Evolutionary conservation across 1,284 basidiomycete species (phyloP), one percentile per base, ranked within the genome.

Genomic region (Xerocomus nothofagi): DNA sequence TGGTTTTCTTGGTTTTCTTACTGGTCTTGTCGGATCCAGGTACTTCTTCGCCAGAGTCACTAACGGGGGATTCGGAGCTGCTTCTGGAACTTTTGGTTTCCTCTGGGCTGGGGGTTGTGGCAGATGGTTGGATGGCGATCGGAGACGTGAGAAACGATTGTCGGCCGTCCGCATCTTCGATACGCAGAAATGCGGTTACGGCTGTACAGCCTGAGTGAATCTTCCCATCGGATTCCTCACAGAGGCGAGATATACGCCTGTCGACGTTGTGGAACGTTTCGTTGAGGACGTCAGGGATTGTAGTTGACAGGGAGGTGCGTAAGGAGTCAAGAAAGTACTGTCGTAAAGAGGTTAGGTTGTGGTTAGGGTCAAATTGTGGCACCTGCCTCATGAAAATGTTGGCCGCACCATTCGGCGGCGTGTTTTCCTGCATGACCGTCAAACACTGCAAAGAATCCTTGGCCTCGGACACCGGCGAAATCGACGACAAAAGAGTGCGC

Each of bases 371-470:
- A 3, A 7, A 27, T 17, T 17, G 39, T 23, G 27, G 30, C 18
- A 48, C 40, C 24, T 65, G 92, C 92, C 74, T 94, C 82, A 67
- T 98, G 94, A 71, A 99, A 98, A 71, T 99, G 87, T 60, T 84
- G 79, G 21, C 96, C 95, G 71, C 97, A 99, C 95, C 95, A 99
- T 68, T 99, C 97, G 18, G 97, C 97, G 18, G 96, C 93, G 64
- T 98, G 92, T 67, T 98, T 98, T 18, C 97, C 97, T 0, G 97
- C 97, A 66, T 99, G 97, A 3, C 97, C 97, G 62, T 99, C 97
- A 63, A 99, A 99, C 38, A 99, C 86, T 11, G 94, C 94, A 67
- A 97, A 98, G 75, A 97, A 98, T 8, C 93, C 95, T 69, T 99
- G 97, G 0, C 96, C 96, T 39, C 86, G 82, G 12, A 99, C 78